These are phyloP conservation scores for Aspergillus hancockii DNA, from an alignment of 495 filamentous ascomycete species.

Conservation along the genomic window DNA sequence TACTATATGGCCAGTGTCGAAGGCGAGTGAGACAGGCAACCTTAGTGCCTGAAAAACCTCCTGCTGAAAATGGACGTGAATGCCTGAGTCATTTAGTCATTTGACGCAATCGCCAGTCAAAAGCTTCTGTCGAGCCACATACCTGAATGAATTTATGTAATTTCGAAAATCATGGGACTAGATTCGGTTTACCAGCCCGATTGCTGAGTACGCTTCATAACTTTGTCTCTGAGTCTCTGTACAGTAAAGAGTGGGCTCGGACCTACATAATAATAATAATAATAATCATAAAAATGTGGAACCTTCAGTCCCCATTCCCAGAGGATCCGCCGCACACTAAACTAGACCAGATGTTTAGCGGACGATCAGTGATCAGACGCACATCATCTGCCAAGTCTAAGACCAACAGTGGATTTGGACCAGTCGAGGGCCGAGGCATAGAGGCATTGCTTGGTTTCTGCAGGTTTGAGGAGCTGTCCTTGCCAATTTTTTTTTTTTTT, in stretches of 20 bases:
- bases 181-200: too few species aligned
- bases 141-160: too few species aligned
- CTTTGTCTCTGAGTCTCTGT: too few species aligned
- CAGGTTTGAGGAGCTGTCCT: slow-evolving; percentile 8
- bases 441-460: slow-evolving; percentile 12
- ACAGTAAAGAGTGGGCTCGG: not conserved
- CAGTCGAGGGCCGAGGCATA: slow-evolving; percentile 10
- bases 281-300: not conserved
- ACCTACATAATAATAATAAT: not conserved
- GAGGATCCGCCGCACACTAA: slow-evolving; percentile 5
- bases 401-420: slow-evolving; percentile 9
- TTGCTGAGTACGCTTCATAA: too few species aligned
- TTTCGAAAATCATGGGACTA: not conserved
- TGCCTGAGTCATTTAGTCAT: too few species aligned
- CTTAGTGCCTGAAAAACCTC: too few species aligned
- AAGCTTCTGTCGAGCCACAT: not conserved
- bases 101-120: too few species aligned
- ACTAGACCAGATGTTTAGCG: slow-evolving; percentile 6
- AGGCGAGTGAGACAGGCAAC: too few species aligned
- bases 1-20: too few species aligned
- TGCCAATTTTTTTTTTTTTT: not conserved
- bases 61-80: too few species aligned
- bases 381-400: slow-evolving; percentile 26
- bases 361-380: slow-evolving; percentile 25
- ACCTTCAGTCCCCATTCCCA: not conserved